Conservation (phyloP, 768 basidiomycete genomes). For the Lactifluus volemus region DNA sequence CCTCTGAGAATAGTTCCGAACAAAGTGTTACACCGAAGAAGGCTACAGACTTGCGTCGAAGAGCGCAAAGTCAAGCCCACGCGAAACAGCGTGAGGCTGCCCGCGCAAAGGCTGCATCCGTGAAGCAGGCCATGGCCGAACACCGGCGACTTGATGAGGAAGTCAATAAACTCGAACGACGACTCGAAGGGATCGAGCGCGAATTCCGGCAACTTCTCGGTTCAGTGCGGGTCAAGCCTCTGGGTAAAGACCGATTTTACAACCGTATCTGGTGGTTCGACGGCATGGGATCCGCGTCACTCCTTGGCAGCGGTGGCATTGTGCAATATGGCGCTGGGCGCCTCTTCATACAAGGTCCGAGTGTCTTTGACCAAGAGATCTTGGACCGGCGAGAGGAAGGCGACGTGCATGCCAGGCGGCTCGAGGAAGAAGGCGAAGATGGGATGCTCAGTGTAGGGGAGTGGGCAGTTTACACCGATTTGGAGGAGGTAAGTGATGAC, state of each 20-base stretch:
- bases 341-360: constrained; percentile 89
- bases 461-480: constrained; percentile 86
- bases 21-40: constrained; percentile 24
- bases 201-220: constrained; percentile 90
- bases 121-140: constrained; percentile 76
- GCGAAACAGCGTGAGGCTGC: constrained; percentile 79
- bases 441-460: constrained; percentile 65
- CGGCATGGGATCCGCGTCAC: constrained; percentile 78
- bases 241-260: constrained; percentile 90
- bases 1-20: constrained; percentile 56
- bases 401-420: constrained; percentile 48
- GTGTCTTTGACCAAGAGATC: constrained; percentile 69
- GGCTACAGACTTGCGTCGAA: constrained; percentile 35
- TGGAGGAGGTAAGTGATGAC: constrained; percentile 64
- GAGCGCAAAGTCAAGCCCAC: constrained; percentile 46
- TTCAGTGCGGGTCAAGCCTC: constrained; percentile 74
- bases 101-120: constrained; percentile 66
- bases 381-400: constrained; percentile 49
- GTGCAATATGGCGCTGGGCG: constrained; percentile 84
- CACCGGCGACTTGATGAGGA: constrained; percentile 84
- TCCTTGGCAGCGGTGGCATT: constrained; percentile 70
- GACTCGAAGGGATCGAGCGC: constrained; percentile 81
- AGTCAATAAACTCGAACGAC: constrained; percentile 69
- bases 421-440: constrained; percentile 74
- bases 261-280: constrained; percentile 99